Evolutionary conservation across 352 stramenopile genomes (phyloP).

Genomic region (Pythium guiyangense): DNA sequence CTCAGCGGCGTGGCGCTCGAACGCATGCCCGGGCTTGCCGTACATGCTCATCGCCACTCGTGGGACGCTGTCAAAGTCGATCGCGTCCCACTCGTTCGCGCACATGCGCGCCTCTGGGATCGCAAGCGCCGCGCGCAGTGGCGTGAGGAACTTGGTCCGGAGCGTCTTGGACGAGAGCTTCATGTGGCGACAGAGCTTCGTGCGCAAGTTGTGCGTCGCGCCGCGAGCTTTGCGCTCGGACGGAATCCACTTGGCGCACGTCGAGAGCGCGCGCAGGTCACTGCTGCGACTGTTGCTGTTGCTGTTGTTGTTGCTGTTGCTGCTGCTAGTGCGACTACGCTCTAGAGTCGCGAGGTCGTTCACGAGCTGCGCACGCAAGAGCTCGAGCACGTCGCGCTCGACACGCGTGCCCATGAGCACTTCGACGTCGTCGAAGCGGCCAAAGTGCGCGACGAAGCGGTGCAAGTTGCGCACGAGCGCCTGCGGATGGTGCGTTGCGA

Average conservation of each 20-base stretch:
- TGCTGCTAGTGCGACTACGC: too few species aligned
- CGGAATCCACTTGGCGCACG: too few species aligned
- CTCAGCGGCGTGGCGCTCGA: conserved; percentile 27
- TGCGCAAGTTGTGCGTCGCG: too few species aligned
- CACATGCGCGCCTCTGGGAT: conserved; percentile 23
- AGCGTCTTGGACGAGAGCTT: conserved; percentile 26
- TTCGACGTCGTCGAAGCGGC: conserved; percentile 39
- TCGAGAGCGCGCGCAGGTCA: too few species aligned
- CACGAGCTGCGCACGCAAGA: conserved; percentile 29
- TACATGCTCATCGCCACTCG: conserved; percentile 50
- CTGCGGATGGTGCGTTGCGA: conserved; percentile 16
- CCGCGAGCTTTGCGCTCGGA: too few species aligned
- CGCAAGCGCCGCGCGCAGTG: conserved; percentile 25
- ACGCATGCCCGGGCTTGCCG: conserved; percentile 34
- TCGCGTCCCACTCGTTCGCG: conserved; percentile 39
- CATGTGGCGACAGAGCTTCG: conserved; percentile 35
- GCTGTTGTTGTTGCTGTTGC: neutral
- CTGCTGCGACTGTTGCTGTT: neutral
- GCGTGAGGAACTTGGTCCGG: conserved; percentile 40
- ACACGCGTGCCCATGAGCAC: conserved; percentile 32
- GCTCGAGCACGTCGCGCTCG: conserved; percentile 27
- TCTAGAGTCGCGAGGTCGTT: conserved; percentile 18
- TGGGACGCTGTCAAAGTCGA: conserved; percentile 34
- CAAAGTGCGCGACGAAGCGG: conserved; percentile 30
- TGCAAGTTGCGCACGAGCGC: conserved; percentile 40